Evolutionary conservation across 371 early-diverging fungal genomes (phyloP).

Genomic region (Haplosporangium sp.): DNA sequence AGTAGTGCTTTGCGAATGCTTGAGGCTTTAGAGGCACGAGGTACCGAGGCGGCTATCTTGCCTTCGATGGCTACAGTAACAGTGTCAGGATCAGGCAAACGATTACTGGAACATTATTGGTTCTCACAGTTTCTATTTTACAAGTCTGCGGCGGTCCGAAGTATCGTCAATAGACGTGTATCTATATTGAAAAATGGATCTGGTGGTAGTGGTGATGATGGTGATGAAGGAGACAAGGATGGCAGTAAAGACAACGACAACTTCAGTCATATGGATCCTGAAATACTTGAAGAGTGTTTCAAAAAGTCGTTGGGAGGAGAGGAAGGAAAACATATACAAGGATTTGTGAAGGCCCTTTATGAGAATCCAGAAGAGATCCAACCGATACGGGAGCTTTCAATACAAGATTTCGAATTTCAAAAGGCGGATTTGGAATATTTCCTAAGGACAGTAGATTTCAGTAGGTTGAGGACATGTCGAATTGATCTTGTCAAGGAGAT

Average conservation of each 20-base stretch:
- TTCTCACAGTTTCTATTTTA: slow-evolving; percentile 4
- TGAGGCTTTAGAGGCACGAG: slow-evolving; percentile 2
- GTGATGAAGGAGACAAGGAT: not conserved
- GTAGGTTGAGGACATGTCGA: slow-evolving; percentile 1
- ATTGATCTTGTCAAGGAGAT: slow-evolving; percentile 12
- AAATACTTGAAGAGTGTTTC: not conserved
- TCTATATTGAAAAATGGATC: not conserved
- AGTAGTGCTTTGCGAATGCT: not conserved
- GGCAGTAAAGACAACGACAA: not conserved
- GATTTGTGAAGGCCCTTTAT: not conserved
- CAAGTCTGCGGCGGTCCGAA: slow-evolving; percentile 11
- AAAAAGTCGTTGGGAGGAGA: not conserved
- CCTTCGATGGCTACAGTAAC: slow-evolving; percentile 9
- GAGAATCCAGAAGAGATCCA: slow-evolving; percentile 1
- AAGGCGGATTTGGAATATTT: slow-evolving; percentile 15
- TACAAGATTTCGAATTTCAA: slow-evolving; percentile 10
- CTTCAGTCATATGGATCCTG: too few species aligned
- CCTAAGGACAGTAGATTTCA: slow-evolving; percentile 15
- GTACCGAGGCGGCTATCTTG: slow-evolving; percentile 6
- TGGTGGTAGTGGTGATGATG: too few species aligned
- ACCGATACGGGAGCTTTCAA: slow-evolving; percentile 8
- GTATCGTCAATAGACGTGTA: not conserved
- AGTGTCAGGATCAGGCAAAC: slow-evolving; percentile 4
- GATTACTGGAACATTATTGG: slow-evolving; percentile 2
- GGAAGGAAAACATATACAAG: not conserved